A percentile compares a stretch with the other conserved stretches of the same genome.
Evolutionary conservation across 495 filamentous ascomycete genomes (phyloP).

Genomic region (Articulospora tetracladia): DNA sequence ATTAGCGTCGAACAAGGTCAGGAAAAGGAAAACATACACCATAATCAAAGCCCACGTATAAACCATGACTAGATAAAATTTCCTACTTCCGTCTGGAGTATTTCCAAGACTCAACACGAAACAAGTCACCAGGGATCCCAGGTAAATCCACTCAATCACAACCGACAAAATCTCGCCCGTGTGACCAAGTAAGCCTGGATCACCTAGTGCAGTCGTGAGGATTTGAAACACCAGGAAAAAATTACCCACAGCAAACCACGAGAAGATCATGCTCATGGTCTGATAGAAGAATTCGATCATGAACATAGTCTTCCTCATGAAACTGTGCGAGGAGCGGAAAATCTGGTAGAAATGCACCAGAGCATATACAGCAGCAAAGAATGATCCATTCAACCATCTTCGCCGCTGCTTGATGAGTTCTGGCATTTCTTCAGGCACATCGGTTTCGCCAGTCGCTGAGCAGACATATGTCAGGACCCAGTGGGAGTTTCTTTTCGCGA

Average conservation of each 20-base stretch:
- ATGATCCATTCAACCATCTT: slow-evolving; percentile 95
- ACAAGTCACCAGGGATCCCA: slow-evolving; percentile 82
- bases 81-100: slow-evolving; percentile 88
- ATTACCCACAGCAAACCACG: slow-evolving; percentile 80
- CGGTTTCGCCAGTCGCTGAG: slow-evolving; percentile 90
- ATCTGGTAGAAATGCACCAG: slow-evolving; percentile 90
- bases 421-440: slow-evolving; percentile 86
- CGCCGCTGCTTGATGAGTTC: slow-evolving; percentile 94
- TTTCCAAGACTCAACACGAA: slow-evolving; percentile 98
- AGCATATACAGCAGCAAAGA: slow-evolving; percentile 96
- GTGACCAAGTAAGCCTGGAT: slow-evolving; percentile 78
- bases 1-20: slow-evolving; percentile 36
- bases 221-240: slow-evolving; percentile 51
- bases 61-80: slow-evolving; percentile 65
- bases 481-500: slow-evolving; percentile 85
- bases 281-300: slow-evolving; percentile 96
- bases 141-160: slow-evolving; percentile 74
- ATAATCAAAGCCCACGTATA: slow-evolving; percentile 85
- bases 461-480: slow-evolving; percentile 98
- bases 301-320: slow-evolving; percentile 80
- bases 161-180: slow-evolving; percentile 80
- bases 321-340: slow-evolving; percentile 85
- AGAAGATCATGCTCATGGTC: slow-evolving; percentile 81
- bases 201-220: slow-evolving; percentile 70
- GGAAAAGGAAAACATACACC: slow-evolving; percentile 84